These are phyloP conservation scores for Tephrocybe rancida DNA, from an alignment of 768 basidiomycete genomes.

Conservation along the genomic window DNA sequence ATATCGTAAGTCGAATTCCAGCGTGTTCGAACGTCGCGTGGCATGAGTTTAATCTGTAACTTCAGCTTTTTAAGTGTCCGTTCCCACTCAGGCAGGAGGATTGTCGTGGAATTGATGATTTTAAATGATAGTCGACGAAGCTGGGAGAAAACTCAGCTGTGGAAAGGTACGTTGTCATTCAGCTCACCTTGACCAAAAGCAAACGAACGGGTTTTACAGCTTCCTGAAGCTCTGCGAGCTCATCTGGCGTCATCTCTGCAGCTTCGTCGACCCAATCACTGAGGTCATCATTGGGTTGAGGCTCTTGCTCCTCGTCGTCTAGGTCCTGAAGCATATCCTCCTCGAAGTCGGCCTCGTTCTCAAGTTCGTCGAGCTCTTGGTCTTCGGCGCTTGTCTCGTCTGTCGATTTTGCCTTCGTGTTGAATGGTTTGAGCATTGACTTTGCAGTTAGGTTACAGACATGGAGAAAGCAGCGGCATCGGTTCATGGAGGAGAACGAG, in stretches of 20 bases:
- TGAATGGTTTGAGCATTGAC: slow-evolving; percentile 13
- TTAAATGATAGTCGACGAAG: slow-evolving; percentile 21
- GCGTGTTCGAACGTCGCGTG: slow-evolving; percentile 32
- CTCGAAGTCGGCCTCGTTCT: background rate
- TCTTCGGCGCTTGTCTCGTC: slow-evolving; percentile 2
- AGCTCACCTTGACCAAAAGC: slow-evolving; percentile 32
- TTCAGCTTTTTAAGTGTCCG: slow-evolving; percentile 9
- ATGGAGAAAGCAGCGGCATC: background rate
- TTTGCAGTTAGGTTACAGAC: slow-evolving; percentile 5
- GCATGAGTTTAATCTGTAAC: slow-evolving; percentile 20
- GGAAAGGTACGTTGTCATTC: background rate
- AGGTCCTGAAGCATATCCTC: background rate
- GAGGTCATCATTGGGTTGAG: no score
- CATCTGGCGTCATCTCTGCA: slow-evolving; percentile 9
- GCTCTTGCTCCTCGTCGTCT: no score
- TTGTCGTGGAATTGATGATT: slow-evolving; percentile 17
- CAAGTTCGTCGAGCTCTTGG: background rate
- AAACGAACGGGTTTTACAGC: slow-evolving; percentile 24
- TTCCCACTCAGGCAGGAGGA: slow-evolving; percentile 30
- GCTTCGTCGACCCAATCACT: no score
- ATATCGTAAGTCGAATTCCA: slow-evolving; percentile 40
- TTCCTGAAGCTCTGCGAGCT: slow-evolving; percentile 16
- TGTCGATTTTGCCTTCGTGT: slow-evolving; percentile 29
- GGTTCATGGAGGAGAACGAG: slow-evolving; percentile 25
- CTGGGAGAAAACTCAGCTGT: slow-evolving; percentile 19